Conservation (phyloP, 805 yeast species). For the Candida nitratophila region DNA sequence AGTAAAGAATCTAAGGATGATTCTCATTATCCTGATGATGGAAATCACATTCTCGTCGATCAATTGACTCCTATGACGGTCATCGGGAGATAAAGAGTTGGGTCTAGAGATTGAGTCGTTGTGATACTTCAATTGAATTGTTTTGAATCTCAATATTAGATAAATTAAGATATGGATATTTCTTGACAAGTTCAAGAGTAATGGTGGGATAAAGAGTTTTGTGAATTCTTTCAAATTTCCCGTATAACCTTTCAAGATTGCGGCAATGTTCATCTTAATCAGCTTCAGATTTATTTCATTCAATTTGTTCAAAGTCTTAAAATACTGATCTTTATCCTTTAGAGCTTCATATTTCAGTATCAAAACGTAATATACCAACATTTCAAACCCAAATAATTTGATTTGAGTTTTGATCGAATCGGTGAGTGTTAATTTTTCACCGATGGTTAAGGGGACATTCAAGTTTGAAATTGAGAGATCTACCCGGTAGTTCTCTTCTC, state of each 20-base stretch:
- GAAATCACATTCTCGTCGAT: background rate
- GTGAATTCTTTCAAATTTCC: conserved; percentile 5
- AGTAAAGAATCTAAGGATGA: conserved; percentile 8
- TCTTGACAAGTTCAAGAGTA: conserved; percentile 6
- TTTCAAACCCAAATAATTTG: conserved; percentile 5
- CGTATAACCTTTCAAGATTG: conserved; percentile 2
- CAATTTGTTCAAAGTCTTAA: conserved; percentile 1
- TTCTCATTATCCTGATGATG: conserved; percentile 4
- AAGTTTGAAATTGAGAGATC: background rate
- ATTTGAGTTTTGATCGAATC: background rate
- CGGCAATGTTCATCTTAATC: conserved; percentile 3
- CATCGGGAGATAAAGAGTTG: background rate
- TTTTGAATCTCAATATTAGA: conserved; percentile 7
- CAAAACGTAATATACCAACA: conserved; percentile 10
- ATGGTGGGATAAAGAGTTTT: conserved; percentile 5
- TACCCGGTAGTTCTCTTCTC: conserved; percentile 1
- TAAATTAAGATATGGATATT: conserved; percentile 8
- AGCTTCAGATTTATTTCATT: background rate
- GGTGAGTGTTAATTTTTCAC: background rate
- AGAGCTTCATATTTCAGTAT: conserved; percentile 13
- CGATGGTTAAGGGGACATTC: background rate
- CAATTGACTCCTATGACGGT: background rate
- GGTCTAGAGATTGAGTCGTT: background rate
- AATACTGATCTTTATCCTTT: conserved; percentile 1
- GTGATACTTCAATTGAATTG: conserved; percentile 1